Base-by-base conservation (phyloP, 2,329 filamentous ascomycete species). In the Aspergillus awamori region DNA sequence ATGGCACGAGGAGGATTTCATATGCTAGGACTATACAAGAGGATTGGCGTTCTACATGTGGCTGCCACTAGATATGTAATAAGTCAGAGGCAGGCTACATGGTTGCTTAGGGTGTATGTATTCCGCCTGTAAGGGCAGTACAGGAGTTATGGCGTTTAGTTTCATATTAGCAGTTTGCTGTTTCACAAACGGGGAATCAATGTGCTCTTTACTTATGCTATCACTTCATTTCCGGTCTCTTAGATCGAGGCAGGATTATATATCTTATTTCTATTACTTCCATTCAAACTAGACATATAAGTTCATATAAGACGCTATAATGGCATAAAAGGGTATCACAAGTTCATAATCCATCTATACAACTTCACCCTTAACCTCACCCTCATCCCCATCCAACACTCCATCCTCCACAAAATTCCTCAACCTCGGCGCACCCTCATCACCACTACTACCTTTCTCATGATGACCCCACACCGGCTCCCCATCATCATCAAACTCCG, bases 401-500 rank as follows among this genome's bases (percentile, higher is more conserved):
- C 55, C 13, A 17, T 53, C 56, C 59, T 54, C 55, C 36, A 52
- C 66, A 58, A 76, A 72, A 63, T 73, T 70, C 11, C 52, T 56
- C 57, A 76, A 61, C 38, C 52, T 60, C 47, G 72, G 69, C 13
- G 65, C 68, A 38, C 54, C 47, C 28, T 71, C 68, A 30, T 60
- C 60, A 53, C 30, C 60, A 5, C 43, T 54, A 30, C 72, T 65
- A 15, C 57, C 53, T 51, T 43, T 59, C 10, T 41, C 53, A 36
- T 65, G 61, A 41, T 59, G 65, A 22, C 57, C 72, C 87, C 89
- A 91, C 1, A 87, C 80, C 0, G 93, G 93, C 67, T 91, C 87
- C 1, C 94, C 94, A 74, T 97, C 89, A 38, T 96, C 88, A 68
- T 94, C 89, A 76, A 97, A 96, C 57, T 89, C 85, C 0, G 90